These are phyloP conservation scores for Colletotrichum magnum DNA, from an alignment of 2,329 filamentous ascomycete species.

Conservation along the genomic window DNA sequence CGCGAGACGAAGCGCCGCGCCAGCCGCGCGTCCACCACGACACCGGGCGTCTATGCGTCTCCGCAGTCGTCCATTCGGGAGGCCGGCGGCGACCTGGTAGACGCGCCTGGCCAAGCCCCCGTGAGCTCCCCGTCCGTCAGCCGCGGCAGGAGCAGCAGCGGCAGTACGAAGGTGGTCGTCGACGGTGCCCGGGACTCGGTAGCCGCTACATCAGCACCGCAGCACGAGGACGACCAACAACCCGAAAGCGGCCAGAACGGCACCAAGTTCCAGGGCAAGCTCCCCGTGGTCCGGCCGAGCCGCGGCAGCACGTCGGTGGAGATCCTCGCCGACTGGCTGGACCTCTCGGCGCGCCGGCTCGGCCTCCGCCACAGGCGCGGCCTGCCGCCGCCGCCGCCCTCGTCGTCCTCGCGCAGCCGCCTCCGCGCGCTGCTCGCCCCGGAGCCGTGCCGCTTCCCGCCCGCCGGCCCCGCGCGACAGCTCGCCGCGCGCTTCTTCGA, in stretches of 20 bases:
- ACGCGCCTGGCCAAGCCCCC: background rate
- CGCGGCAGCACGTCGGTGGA: slow-evolving; percentile 34
- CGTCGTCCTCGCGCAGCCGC: background rate
- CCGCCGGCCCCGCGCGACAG: slow-evolving; percentile 1
- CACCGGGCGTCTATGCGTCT: slow-evolving; percentile 1
- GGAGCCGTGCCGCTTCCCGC: slow-evolving; percentile 18
- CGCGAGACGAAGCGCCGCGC: slow-evolving; percentile 30
- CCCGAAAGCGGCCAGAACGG: background rate
- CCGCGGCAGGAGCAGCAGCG: background rate
- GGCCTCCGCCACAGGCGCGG: slow-evolving; percentile 26
- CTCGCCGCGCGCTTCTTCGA: slow-evolving; percentile 28
- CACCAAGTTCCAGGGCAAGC: slow-evolving; percentile 31
- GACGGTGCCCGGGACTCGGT: background rate
- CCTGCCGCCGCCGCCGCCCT: background rate
- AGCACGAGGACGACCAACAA: background rate
- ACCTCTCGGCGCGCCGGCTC: slow-evolving; percentile 33
- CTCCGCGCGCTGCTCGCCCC: slow-evolving; percentile 18
- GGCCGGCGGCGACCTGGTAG: background rate
- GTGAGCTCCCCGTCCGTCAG: slow-evolving; percentile 2
- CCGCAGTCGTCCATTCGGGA: slow-evolving; percentile 10
- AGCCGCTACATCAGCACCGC: background rate
- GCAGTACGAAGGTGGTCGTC: no score
- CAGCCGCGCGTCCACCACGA: background rate
- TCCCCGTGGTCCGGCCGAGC: slow-evolving; percentile 33
- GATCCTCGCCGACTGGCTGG: slow-evolving; percentile 36